Base-by-base conservation (phyloP, 2,329 filamentous ascomycete species). In the Epicoccum nigrum region DNA sequence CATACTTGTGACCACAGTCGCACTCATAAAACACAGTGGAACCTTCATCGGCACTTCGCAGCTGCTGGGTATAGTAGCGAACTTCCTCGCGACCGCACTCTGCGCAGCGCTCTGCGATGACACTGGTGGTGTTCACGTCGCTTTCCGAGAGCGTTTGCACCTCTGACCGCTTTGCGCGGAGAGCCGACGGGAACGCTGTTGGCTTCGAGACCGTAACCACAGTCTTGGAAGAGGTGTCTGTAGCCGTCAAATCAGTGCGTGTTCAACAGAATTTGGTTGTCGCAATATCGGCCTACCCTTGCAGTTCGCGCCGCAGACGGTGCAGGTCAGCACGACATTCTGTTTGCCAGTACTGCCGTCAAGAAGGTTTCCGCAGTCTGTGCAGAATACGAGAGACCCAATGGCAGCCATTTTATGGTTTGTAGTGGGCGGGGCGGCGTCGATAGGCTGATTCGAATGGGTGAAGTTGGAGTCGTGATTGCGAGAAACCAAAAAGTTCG, bases 21-120 rank as follows among this genome's bases (percentile, higher is more conserved):
- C 92, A 97, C 54, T 82, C 87, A 76, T 91, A 96, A 68, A 97
- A 95, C 46, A 96, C 85, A 0, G 93, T 97, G 59, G 88, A 90
- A 55, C 94, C 94, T 84, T 97, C 93, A 73, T 99, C 94, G 46
- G 93, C 94, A 79, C 92, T 87, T 63, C 93, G 87, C 65, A 96
- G 78, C 73, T 99, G 94, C 54, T 91, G 85, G 2, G 88, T 88
- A 41, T 90, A 89, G 72, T 87, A 97, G 63, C 86, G 88, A 74
- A 97, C 91, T 70, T 96, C 87, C 45, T 86, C 86, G 45, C 86
- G 81, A 13, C 88, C 90, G 72, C 94, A 97, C 66, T 91, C 86
- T 37, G 87, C 83, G 71, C 94, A 97, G 35, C 82, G 85, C 71
- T 88, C 81, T 54, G 83, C 77, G 62, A 83, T 89, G 20, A 81